Base-by-base conservation (phyloP, 345 rosid species). In the Acer saccharum region DNA sequence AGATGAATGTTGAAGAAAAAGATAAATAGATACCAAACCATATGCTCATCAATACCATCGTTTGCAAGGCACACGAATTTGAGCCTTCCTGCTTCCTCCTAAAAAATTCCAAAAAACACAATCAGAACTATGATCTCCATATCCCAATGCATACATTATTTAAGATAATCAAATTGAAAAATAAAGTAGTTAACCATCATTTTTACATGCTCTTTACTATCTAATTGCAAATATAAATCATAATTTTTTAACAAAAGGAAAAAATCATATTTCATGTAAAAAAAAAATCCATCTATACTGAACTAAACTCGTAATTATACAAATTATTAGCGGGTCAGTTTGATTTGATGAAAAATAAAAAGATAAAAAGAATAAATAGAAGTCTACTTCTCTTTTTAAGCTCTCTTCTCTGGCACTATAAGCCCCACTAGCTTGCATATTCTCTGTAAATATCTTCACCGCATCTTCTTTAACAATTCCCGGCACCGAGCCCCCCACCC, bases 401-500 rank as follows among this genome's bases (percentile, higher is more conserved):
- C 79, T 80, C 85, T 94, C 99, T 87, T 97, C 99, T 85, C 99
- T 89, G 1, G 98, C 97, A 79, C 92, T 90, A 81, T 97, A 97
- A 79, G 99, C 99, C 2, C 99, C 99, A 68, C 96, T 91, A 7
- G 98, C 91, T 92, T 97, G 99, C 64, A 94, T 72, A 85, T 94
- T 94, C 82, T 94, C 99, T 0, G 98, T 90, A 84, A 93, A 86
- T 81, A 91, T 87, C 90, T 93, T 93, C 74, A 84, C 89, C 18
- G 90, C 83, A 63, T 91, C 99, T 75, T 94, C 99, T 84, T 90
- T 97, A 1, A 82, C 88, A 60, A 84, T 70, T 65, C 96, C 94
- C 8, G 88, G 77, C 10, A 77, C 60, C 10, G 93, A 85, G 83
- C 83, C 79, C 17, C 88, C 89, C 0, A 74, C 79, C 20, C 79